Evolutionary conservation across 2,329 filamentous ascomycete species (phyloP), one percentile per base, ranked within the genome.

Genomic region (Penicillium thymicola): DNA sequence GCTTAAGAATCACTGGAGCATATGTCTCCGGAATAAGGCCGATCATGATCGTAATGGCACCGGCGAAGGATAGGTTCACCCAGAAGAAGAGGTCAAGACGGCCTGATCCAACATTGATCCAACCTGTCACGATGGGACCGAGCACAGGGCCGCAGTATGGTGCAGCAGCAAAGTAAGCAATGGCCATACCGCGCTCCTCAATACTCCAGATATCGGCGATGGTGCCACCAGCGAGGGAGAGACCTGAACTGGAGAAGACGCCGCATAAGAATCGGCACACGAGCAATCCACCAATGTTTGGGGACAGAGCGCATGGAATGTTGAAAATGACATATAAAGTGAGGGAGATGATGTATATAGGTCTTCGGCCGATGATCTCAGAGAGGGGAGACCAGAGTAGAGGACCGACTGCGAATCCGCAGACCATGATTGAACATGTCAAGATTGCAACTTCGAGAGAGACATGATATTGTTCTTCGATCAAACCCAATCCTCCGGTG

Each of bases 101-200:
- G n/a, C 58, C 48, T 16, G 63, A 58, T 27, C 68, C 65, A 25
- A 70, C 76, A 9, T 83, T 82, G 6, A 92, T 78, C 73, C 85
- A 93, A 13, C 89, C 90, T 56, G 89, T 89, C 5, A 89, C 81
- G 0, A 94, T 81, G 5, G 87, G 87, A 54, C 87, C 87, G 58
- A 88, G 83, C 2, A 88, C 88, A 49, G 89, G 89, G 1, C 89
- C 89, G 36, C 90, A 83, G 68, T 92, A 92, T 0, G 89, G 89
- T 0, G 89, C 89, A 1, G 89, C 89, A 2, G 83, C 87, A 70
- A 92, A 93, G 16, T 87, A 87, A 1, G 89, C 89, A 86, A 93
- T 92, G 40, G 89, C 88, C 7, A 92, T 86, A 65, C 89, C 89
- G 28, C 89, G 81, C 72, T 93, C 89, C 68, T 92, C 89, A 46